Percentiles rank a stretch among this genome's conserved stretches.
phyloP scores from a whole-genome alignment of 2,329 filamentous ascomycete species.

The Diatrype stigma region DNA sequence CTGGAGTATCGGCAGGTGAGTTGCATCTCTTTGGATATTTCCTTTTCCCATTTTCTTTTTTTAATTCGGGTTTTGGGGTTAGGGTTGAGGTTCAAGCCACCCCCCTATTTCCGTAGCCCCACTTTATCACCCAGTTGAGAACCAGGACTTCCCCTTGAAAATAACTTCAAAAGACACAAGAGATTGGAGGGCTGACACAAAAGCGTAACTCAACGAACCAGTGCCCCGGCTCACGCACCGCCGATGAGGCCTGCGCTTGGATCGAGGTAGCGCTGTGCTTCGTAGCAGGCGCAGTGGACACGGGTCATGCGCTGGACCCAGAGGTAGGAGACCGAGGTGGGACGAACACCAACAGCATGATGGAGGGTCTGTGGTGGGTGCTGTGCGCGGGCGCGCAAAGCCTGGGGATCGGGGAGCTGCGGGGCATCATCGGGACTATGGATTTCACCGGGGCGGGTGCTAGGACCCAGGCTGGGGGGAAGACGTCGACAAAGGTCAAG shows the following conservation, averaged over 20 bases:
- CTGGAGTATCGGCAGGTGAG: slow-evolving; percentile 30
- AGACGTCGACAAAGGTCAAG: not conserved
- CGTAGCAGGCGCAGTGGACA: slow-evolving; percentile 23
- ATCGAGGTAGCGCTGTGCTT: slow-evolving; percentile 29
- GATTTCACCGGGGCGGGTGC: not conserved
- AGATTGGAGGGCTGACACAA: too few relatives aligned
- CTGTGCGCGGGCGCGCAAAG: slow-evolving; percentile 3
- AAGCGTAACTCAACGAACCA: slow-evolving; percentile 15
- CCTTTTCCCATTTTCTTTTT: not conserved
- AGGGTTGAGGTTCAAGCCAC: too few relatives aligned
- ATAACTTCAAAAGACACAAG: not conserved
- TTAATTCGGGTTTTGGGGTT: too few relatives aligned
- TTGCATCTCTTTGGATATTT: not conserved
- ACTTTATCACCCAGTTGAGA: not conserved
- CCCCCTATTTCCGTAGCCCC: not conserved
- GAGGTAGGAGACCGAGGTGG: not conserved
- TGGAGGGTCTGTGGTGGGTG: slow-evolving; percentile 10
- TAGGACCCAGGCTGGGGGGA: not conserved
- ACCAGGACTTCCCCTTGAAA: not conserved
- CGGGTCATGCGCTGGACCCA: not conserved
- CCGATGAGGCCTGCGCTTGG: slow-evolving; percentile 29
- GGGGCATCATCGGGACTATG: slow-evolving; percentile 3
- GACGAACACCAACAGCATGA: not conserved
- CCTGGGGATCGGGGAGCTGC: slow-evolving; percentile 3
- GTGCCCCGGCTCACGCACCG: slow-evolving; percentile 26